These are phyloP conservation scores for Rhododendron ovatum DNA, from an alignment of 148 eudicot species.

Conservation along the genomic window DNA sequence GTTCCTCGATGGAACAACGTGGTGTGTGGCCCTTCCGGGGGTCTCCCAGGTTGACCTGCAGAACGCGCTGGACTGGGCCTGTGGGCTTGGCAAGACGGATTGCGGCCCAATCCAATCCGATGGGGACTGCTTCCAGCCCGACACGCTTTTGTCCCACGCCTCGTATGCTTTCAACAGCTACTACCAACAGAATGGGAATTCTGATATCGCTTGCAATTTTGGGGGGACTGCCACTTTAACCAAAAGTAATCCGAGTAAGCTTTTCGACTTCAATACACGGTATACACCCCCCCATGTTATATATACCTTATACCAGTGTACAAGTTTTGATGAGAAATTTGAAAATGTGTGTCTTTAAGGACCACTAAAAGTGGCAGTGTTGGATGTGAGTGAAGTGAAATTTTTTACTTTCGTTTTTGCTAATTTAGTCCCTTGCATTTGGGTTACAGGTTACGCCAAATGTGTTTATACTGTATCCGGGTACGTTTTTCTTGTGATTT, in stretches of 20 bases:
- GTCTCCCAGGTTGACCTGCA: slow-evolving; percentile 53
- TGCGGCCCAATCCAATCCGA: slow-evolving; percentile 54
- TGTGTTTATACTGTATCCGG: neutral
- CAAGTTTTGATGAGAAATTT: neutral
- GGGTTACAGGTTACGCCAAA: slow-evolving; percentile 1
- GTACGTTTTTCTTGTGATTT: neutral
- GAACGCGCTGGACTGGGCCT: slow-evolving; percentile 83
- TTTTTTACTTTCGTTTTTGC: neutral
- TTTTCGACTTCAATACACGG: too few relatives aligned
- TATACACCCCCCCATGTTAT: too few relatives aligned
- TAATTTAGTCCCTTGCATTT: neutral
- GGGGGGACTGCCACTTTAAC: slow-evolving; percentile 75
- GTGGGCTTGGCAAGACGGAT: slow-evolving; percentile 66
- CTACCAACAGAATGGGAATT: slow-evolving; percentile 84
- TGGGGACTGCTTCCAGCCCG: slow-evolving; percentile 66
- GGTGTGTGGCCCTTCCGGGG: slow-evolving; percentile 74
- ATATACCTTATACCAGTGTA: neutral
- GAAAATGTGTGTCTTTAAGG: neutral
- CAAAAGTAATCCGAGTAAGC: slow-evolving; percentile 59
- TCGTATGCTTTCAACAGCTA: slow-evolving; percentile 84
- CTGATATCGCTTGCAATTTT: slow-evolving; percentile 78
- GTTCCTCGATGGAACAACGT: slow-evolving; percentile 63
- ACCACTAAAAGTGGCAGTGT: neutral
- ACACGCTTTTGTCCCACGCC: slow-evolving; percentile 66
- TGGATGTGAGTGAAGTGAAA: neutral